Evolutionary conservation across 73 alveolate species (phyloP), one percentile per base, ranked within the genome.

Genomic region (Urostyla sp.): DNA sequence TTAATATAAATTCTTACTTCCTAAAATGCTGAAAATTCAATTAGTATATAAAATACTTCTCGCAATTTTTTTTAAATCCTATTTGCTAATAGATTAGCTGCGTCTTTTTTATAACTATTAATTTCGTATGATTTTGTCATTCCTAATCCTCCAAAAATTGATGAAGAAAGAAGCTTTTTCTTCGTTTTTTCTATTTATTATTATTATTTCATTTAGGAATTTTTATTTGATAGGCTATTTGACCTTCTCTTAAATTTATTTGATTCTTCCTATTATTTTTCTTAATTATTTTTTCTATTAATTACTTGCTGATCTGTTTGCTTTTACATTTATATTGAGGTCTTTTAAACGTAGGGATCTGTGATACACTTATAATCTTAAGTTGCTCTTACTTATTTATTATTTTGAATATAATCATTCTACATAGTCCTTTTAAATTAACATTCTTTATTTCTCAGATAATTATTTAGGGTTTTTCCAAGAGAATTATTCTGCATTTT

Each of bases 11-110:
- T 5, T 43, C 52, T 40, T 66, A 66, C 80, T 26, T 66, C 80
- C 28, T 66, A 66, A 66, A 66, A 66, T 40, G 80, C 80, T 40
- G 80, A 59, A 32, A 66, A 66, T 27, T 66, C 80, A 18, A 1
- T 8, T 11, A 66, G n/a, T 3, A 43, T 44, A 37, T 6, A 8
- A 43, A 66, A 66, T 18, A 40, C 37, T 5, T 46, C 80, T 44
- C 80, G 37, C 16, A 66, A 20, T 27, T 66, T 66, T 26, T 66
- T 66, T 13, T 11, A 26, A 5, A 66, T 20, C 44, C 80, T 66
- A 66, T 66, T 66, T 18, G 63, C 66, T 43, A 66, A 18, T 21
- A 66, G 46, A 3, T 44, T 7, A 6, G 66, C 80, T 5, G 80
- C 80, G 44, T 66, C 80, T 15, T 63, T 37, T 27, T 66, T 66